Base-by-base conservation (phyloP, 805 yeast species). In the Lipomyces yamadae region DNA sequence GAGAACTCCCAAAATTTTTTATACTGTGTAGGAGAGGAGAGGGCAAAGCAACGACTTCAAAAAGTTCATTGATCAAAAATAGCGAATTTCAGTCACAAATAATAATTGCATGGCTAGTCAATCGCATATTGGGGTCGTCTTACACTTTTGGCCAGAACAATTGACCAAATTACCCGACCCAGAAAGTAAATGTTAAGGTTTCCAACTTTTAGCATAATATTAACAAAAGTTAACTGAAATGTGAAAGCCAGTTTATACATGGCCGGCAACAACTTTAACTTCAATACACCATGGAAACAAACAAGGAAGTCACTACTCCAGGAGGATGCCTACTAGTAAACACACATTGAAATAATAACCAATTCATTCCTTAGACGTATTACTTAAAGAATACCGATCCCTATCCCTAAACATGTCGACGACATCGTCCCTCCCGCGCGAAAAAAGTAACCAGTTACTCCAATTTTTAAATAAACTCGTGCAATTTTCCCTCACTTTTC, bases 211-310 rank as follows among this genome's bases (percentile, higher is more conserved):
- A 52, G 15, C 18, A 48, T 48, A 52, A 52, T 52, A 52, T 52
- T 52, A n/a, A 24, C 53, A 52, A n/a, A 52, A 52, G 30, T 52
- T 29, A 18, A 52, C 33, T 52, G 55, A 52, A 52, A 52, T 10
- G 6, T 52, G 8, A 52, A 52, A 8, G 32, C 55, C 55, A 52
- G 55, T 52, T 52, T 52, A 24, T 52, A 52, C 35, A 52, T 0
- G 55, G 55, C 34, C 48, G 29, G 48, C 24, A 42, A 42, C 48
- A 24, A 24, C 13, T 15, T 15, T 42, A 42, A 24, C 24, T 24
- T 24, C 18, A 42, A 42, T n/a, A 42, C 48, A 42, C 1, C 15
- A 6, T 42, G 15, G n/a, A n/a, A 42, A 42, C 24, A 42, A 6
- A n/a, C 29, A 42, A 42, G 48, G 48, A 7, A 24, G 8, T 42